phyloP scores from a whole-genome alignment of 495 filamentous ascomycete species.

The Aspergillus diversus region DNA sequence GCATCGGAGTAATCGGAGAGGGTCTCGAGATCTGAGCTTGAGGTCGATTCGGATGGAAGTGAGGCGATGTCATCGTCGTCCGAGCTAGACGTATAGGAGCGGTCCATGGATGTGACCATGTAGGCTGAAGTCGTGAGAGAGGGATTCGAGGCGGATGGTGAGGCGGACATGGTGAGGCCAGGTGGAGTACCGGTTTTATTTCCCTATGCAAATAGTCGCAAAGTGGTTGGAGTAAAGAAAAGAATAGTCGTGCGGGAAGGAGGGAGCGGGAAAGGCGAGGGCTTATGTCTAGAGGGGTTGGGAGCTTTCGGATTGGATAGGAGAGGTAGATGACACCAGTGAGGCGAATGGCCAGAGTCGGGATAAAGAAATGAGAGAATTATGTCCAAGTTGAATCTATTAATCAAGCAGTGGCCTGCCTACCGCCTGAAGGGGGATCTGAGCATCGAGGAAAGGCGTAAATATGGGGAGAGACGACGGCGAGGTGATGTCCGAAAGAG shows the following conservation, averaged over 20 bases:
- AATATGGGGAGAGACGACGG: neutral
- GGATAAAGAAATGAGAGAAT: neutral
- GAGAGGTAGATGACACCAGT: neutral
- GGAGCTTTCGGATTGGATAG: neutral
- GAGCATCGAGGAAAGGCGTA: conserved; percentile 24
- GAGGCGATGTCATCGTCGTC: conserved; percentile 75
- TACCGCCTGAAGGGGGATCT: conserved; percentile 35
- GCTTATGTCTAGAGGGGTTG: neutral
- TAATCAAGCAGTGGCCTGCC: conserved; percentile 44
- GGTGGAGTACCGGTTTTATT: neutral
- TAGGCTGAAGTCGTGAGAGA: conserved; percentile 50
- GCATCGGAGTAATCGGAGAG: conserved; percentile 71
- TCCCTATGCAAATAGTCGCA: neutral
- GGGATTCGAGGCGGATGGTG: conserved; percentile 38
- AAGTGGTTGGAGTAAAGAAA: neutral
- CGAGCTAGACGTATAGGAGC: conserved; percentile 42
- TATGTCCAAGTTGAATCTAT: neutral
- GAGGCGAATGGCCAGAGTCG: neutral
- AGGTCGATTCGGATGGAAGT: conserved; percentile 72
- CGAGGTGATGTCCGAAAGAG: neutral
- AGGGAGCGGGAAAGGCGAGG: conserved; percentile 1
- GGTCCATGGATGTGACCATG: conserved; percentile 43
- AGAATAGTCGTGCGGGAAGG: conserved; percentile 14
- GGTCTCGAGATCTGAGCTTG: conserved; percentile 59
- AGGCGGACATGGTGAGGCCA: conserved; percentile 31